Evolutionary conservation across 345 rosid species (phyloP).

Genomic region (Arabidopsis arenosa): DNA sequence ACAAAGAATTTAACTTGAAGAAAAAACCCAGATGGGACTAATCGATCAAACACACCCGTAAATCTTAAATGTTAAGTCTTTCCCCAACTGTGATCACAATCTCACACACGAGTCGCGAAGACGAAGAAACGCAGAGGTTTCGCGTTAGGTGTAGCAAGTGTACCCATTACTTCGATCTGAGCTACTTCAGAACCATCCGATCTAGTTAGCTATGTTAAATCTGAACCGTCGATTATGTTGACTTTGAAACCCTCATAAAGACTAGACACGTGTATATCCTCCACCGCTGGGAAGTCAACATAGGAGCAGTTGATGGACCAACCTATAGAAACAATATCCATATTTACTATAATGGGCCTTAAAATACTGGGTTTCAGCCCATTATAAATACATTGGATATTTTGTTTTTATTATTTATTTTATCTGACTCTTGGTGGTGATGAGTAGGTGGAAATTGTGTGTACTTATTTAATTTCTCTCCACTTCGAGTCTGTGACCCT

Average conservation of each 20-base stretch:
- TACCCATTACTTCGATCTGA: slow-evolving; percentile 28
- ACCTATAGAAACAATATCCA: neutral
- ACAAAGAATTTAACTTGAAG: neutral
- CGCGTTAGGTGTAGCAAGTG: slow-evolving; percentile 35
- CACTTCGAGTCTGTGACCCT: slow-evolving; percentile 25
- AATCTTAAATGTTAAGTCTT: slow-evolving; percentile 17
- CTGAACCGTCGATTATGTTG: slow-evolving; percentile 12
- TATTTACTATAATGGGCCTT: neutral
- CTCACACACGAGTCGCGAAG: slow-evolving; percentile 29
- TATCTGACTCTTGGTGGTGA: slow-evolving; percentile 10
- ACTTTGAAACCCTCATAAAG: neutral
- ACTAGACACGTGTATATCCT: slow-evolving; percentile 2
- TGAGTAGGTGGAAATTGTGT: slow-evolving; percentile 20
- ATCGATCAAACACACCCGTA: slow-evolving; percentile 19
- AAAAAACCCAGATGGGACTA: slow-evolving; percentile 12
- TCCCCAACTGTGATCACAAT: slow-evolving; percentile 20
- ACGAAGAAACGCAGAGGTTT: slow-evolving; percentile 37
- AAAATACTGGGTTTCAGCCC: slow-evolving; percentile 15
- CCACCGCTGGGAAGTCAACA: slow-evolving; percentile 10
- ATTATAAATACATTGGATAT: neutral
- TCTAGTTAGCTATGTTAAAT: neutral
- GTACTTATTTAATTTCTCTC: neutral
- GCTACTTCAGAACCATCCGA: slow-evolving; percentile 23
- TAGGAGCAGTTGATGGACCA: neutral
- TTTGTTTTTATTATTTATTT: neutral